Evolutionary conservation across 805 yeast species (phyloP), one percentile per base, ranked within the genome.

Genomic region (Allodekkera sacchari): DNA sequence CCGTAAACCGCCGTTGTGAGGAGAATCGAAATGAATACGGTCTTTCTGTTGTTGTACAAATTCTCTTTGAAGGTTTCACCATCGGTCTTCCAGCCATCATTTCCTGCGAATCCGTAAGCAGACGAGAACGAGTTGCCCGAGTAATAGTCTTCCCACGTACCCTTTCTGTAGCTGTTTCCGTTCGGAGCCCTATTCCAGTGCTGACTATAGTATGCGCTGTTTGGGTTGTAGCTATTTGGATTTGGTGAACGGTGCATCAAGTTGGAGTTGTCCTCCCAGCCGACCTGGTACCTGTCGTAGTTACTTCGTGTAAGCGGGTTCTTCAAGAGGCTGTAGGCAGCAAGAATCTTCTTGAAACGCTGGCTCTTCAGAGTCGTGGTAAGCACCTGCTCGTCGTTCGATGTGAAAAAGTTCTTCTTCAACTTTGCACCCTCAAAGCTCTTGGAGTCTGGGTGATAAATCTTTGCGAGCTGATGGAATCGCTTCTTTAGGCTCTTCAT

Each of bases 361-460:
- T 73, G 57, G 25, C 50, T 50, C 29, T 53, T 55, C 6, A 44
- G 28, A 8, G 45, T 43, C 4, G 27, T 28, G 0, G 50, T 44
- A 16, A 57, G 31, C n/a, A n/a, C 32, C 17, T 25, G 22, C 19
- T 9, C 31, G 13, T 26, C 34, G 22, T 30, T 32, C 7, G 31
- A 18, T 8, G 35, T 26, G 24, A 42, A 40, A 14, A 35, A 34
- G n/a, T 22, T 28, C 37, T 34, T 28, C 22, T 33, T 43, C 13
- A 20, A 24, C 27, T 41, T 32, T 10, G 27, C 34, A 11, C 53
- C 53, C 26, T 46, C 39, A 22, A 40, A 44, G 10, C 41, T 28
- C 24, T 34, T 38, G 5, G 58, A 43, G 41, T 87, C 96, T 0
- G 96, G 96, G 50, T 87, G 96, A 45, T 87, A 87, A 7, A 76